Evolutionary conservation across 345 rosid genomes (phyloP), one percentile per base, ranked within the genome.

Genomic region (Eucalyptus regnans): DNA sequence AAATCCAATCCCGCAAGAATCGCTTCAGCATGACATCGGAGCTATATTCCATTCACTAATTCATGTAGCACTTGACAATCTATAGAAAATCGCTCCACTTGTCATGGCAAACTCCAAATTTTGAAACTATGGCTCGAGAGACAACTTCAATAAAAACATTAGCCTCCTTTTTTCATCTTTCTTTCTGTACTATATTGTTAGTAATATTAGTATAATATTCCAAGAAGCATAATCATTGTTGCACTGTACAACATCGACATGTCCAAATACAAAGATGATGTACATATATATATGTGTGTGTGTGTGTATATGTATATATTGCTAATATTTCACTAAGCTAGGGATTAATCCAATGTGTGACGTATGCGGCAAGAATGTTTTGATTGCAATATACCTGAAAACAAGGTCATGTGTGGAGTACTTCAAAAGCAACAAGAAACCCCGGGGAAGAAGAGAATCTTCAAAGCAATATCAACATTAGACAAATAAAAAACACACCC

Each of bases 221-320:
- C 11, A 10, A 37, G 7, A 37, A 71, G 25, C 46, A 37, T 62
- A 62, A 29, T 17, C 81, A 33, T 37, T 37, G 46, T 37, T 71
- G 25, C 23, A 37, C 13, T 71, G 12, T 71, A 71, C 81, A 6
- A 37, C 27, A 37, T 71, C 81, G 46, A 71, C 46, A 71, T 71
- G 81, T 71, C 81, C 81, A 37, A 37, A 71, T 71, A 16, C 81
- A 9, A 33, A 33, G 33, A 33, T 33, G 33, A 33, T 33, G 33
- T 33, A 33, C 5, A 7, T 1, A 50, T 9, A 1, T 3, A 14
- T 12, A 5, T 4, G 13, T 50, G 3, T 33, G 37, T 33, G 3
- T 33, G 3, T 33, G 3, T 33, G 37, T 33, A 33, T 16, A 4
- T 5, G 9, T 33, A 22, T 17, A 18, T 17, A 8, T 33, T 41